Conservation (phyloP, 257 asterid species). For the Solanum peruvianum region DNA sequence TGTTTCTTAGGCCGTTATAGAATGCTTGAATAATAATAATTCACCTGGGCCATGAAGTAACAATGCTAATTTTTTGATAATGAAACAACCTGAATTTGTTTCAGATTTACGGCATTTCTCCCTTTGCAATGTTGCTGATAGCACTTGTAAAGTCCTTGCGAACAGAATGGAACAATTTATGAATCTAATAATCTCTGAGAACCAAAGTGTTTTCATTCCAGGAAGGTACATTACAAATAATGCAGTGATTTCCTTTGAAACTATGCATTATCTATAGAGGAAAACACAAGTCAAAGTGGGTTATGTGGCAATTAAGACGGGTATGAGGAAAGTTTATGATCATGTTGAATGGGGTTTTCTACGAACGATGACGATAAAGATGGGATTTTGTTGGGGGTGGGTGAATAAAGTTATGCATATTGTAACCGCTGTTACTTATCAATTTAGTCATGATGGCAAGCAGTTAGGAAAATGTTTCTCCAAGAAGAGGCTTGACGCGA, state of each 20-base stretch:
- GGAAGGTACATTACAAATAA: not conserved
- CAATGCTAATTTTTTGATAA: not conserved
- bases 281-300: not conserved
- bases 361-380: not conserved
- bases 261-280: not conserved
- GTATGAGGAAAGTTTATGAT: not conserved
- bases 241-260: not conserved
- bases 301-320: not conserved
- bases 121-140: not conserved
- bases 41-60: not conserved
- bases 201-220: not conserved
- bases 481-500: not conserved
- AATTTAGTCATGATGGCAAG: not conserved
- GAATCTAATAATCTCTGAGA: not conserved
- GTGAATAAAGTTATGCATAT: not conserved
- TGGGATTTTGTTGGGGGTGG: not conserved
- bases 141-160: not conserved
- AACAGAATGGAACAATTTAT: not conserved
- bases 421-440: not conserved
- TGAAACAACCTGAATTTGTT: not conserved
- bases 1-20: not conserved
- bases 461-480: not conserved
- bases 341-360: not conserved
- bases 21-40: not conserved
- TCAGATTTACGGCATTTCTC: not conserved